Conservation (phyloP, 139 green algal genomes). For the Closterium sp. region DNA sequence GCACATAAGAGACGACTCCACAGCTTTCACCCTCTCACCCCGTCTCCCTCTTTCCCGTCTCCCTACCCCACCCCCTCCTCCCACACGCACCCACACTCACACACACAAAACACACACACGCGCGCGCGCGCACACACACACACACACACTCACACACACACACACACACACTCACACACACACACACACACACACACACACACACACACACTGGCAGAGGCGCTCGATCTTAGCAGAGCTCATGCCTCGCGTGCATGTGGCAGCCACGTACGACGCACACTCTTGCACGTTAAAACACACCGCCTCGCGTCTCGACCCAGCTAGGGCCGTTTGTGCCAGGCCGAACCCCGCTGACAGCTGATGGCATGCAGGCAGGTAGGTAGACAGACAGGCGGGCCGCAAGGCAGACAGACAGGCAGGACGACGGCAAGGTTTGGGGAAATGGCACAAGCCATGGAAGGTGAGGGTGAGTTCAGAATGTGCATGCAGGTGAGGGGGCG, state of each 20-base stretch:
- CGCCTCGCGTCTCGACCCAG: constrained; percentile 16
- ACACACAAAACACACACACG: constrained; percentile 9
- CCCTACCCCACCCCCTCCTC: too few species aligned
- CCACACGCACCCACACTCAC: not conserved
- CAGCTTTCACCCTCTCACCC: not conserved
- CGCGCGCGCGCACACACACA: constrained; percentile 10
- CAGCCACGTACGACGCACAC: constrained; percentile 23
- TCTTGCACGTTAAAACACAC: constrained; percentile 24
- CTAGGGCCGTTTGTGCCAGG: constrained; percentile 14
- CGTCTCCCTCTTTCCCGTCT: not conserved
- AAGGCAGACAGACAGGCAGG: not conserved
- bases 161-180: not conserved
- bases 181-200: not conserved
- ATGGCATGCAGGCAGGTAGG: not conserved
- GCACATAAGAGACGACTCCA: not conserved
- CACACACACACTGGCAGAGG: constrained; percentile 43
- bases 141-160: not conserved
- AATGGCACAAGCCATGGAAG: not conserved
- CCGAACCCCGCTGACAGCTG: constrained; percentile 45
- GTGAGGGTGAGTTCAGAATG: not conserved
- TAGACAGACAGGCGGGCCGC: not conserved
- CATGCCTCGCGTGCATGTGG: constrained; percentile 41
- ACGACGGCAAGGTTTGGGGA: not conserved
- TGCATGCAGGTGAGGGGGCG: not conserved
- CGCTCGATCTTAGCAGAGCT: constrained; percentile 37